Conservation (phyloP, 257 asterid genomes). For the Osmanthus fragrans region DNA sequence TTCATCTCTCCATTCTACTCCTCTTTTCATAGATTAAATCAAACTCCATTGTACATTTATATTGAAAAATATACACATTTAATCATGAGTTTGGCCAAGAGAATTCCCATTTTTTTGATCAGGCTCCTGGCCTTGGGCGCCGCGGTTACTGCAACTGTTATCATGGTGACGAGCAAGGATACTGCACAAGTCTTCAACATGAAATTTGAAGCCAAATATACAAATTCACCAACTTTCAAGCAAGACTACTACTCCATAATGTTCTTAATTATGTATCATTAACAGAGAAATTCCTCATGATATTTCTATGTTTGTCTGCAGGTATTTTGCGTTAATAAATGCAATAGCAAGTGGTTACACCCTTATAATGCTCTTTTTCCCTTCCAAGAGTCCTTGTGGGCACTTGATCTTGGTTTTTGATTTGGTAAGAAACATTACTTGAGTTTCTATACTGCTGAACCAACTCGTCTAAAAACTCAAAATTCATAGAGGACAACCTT, state of each 20-base stretch:
- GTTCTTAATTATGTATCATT: neutral
- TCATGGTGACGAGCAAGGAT: slow-evolving; percentile 71
- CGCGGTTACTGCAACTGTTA: slow-evolving; percentile 45
- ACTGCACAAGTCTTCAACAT: slow-evolving; percentile 55
- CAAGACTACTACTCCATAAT: slow-evolving; percentile 18
- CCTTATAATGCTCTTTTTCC: slow-evolving; percentile 54
- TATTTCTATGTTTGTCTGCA: slow-evolving; percentile 23
- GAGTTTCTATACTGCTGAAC: neutral
- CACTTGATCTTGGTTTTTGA: slow-evolving; percentile 61
- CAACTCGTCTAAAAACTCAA: neutral
- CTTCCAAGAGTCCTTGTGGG: slow-evolving; percentile 41
- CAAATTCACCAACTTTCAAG: slow-evolving; percentile 74
- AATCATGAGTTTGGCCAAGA: slow-evolving; percentile 48
- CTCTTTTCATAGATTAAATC: neutral
- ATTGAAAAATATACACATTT: neutral
- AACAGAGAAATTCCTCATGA: neutral
- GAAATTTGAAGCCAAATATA: slow-evolving; percentile 69
- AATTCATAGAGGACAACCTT: no score
- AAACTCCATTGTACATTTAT: neutral
- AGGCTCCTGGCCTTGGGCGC: slow-evolving; percentile 80
- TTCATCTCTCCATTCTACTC: slow-evolving; percentile 19
- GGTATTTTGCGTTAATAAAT: slow-evolving; percentile 68
- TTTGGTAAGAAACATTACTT: slow-evolving; percentile 41
- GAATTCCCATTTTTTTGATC: slow-evolving; percentile 50
- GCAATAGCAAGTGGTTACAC: slow-evolving; percentile 66